A percentile compares a stretch with the other conserved stretches of the same genome.
phyloP scores from a whole-genome alignment of 129 eudicot genomes.

The Lactuca saligna region DNA sequence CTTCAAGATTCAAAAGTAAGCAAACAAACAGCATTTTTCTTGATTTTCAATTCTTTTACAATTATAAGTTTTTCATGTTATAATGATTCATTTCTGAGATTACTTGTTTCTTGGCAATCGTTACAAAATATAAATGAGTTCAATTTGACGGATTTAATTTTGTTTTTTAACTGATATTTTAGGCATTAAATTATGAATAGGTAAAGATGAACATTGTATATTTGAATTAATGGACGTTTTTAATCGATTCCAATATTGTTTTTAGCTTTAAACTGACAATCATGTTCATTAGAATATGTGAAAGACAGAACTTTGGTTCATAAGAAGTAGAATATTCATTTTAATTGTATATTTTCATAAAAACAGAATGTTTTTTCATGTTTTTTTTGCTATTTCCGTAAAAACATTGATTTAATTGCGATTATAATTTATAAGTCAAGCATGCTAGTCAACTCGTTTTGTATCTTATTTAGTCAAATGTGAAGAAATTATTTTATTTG shows the following conservation, averaged over 20 bases:
- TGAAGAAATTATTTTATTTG: neutral
- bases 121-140: neutral
- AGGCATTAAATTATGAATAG: neutral
- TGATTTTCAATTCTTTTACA: too few species aligned
- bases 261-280: too few species aligned
- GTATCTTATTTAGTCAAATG: neutral
- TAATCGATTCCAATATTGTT: too few species aligned
- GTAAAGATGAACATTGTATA: too few species aligned
- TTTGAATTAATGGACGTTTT: too few species aligned
- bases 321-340: neutral
- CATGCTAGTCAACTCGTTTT: neutral
- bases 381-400: neutral
- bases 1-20: slow-evolving; percentile 43
- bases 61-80: neutral
- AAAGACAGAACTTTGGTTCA: neutral
- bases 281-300: neutral
- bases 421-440: too few species aligned
- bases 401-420: neutral
- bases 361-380: too few species aligned
- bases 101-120: neutral
- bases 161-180: too few species aligned
- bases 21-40: neutral
- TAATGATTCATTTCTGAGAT: neutral
- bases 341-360: neutral
- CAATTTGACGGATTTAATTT: too few species aligned